Base-by-base conservation (phyloP, 2,329 filamentous ascomycete species). In the Fonsecaea pedrosoi region DNA sequence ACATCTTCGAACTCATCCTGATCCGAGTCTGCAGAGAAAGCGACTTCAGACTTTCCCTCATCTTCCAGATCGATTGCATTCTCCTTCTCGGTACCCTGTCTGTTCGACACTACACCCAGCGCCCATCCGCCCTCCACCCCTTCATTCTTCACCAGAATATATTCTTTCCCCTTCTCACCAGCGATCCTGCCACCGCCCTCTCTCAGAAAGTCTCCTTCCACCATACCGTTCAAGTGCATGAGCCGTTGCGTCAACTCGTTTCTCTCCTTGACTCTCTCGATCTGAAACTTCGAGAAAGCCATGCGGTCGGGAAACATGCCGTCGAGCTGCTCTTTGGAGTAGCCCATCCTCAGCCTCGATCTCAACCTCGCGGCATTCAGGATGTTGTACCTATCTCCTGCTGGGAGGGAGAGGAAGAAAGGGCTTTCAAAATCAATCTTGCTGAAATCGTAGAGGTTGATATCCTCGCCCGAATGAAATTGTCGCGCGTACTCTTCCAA, bases 381-480 rank as follows among this genome's bases (percentile, higher is more conserved):
- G 61, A 99, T 99, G 74, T 98, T 98, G 82, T 99, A 99, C 57
- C 94, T 88, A 81, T 99, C 95, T 1, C 90, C 90, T 0, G 93
- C 85, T 0, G 96, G 95, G 65, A 99, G 80, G 76, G 92, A 97
- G 77, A 91, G 87, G 81, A 99, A 99, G 79, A 99, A 99, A 12
- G 94, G 89, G 71, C 94, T 92, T 71, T 98, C 91, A 74, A 98
- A 99, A 76, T 99, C 95, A 73, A 99, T 99, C 79, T 98, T 98
- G 75, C 92, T 96, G 76, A 99, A 99, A 79, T 98, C 94, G 78
- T 98, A 98, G 4, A 94, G 79, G 71, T 83, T 84, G 62, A 98
- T 90, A 76, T 98, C 94, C 78, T 98, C 93, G 62, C 95, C 95
- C 68, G 88, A 88, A 74, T 97, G 88, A 74, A 98, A 98, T 70